Evolutionary conservation across 495 filamentous ascomycete species (phyloP).

Genomic region (Talaromyces thailandensis): DNA sequence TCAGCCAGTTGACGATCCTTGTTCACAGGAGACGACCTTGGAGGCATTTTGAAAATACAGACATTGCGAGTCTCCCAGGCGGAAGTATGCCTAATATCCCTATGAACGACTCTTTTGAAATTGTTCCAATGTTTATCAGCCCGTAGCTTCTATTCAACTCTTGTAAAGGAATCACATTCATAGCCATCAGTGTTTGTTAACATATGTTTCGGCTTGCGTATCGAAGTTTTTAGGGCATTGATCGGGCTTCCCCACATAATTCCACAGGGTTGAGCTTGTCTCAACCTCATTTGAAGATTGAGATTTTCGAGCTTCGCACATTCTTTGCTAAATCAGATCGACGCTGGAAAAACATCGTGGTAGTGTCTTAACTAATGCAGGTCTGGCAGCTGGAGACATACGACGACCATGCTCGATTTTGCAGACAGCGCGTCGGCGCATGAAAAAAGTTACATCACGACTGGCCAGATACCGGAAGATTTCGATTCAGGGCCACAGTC

Average conservation of each 20-base stretch:
- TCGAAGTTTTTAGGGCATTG: neutral
- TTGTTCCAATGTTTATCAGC: too few species aligned
- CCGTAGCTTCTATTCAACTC: too few species aligned
- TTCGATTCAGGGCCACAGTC: slow-evolving; percentile 59
- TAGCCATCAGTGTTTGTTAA: neutral
- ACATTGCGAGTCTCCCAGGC: too few species aligned
- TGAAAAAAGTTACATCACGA: slow-evolving; percentile 66
- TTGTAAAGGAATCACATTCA: too few species aligned
- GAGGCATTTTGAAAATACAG: too few species aligned
- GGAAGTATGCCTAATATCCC: too few species aligned
- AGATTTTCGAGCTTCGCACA: neutral
- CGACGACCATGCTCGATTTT: slow-evolving; percentile 48
- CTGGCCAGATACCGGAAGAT: slow-evolving; percentile 52
- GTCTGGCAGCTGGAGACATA: neutral
- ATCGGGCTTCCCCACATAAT: neutral
- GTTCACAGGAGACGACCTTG: too few species aligned
- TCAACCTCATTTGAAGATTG: neutral
- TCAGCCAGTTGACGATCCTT: too few species aligned
- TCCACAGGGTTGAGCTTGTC: neutral
- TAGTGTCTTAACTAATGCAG: neutral
- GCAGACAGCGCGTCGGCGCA: slow-evolving; percentile 43
- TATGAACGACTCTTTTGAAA: too few species aligned
- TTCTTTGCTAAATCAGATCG: neutral
- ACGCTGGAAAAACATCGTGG: neutral
- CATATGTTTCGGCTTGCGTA: neutral